Evolutionary conservation across 305 asterid species (phyloP).

Genomic region (Coffea humblotiana): DNA sequence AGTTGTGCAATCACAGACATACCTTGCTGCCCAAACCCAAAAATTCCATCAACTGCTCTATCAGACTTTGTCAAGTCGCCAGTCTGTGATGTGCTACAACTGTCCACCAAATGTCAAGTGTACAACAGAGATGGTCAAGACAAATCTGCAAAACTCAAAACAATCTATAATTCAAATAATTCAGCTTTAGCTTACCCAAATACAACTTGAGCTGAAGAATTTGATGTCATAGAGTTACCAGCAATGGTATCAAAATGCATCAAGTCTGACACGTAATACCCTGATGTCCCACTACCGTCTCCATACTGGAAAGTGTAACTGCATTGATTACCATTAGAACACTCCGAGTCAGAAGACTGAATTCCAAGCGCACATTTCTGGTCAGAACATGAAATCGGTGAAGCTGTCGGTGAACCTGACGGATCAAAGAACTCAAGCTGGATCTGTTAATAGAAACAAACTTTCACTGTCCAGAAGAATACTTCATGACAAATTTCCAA

Average conservation of each 20-base stretch:
- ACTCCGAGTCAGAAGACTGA: slow-evolving; percentile 65
- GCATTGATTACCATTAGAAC: slow-evolving; percentile 68
- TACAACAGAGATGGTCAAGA: slow-evolving; percentile 25
- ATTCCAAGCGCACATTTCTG: slow-evolving; percentile 72
- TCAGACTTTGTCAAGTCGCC: slow-evolving; percentile 87
- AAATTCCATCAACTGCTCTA: slow-evolving; percentile 94
- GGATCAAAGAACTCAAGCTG: slow-evolving; percentile 85
- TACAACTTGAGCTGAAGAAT: slow-evolving; percentile 76
- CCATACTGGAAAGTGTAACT: slow-evolving; percentile 91
- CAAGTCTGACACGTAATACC: slow-evolving; percentile 72
- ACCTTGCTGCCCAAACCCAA: slow-evolving; percentile 96
- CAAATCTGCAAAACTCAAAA: background rate
- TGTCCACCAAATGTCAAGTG: slow-evolving; percentile 36
- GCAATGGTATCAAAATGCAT: slow-evolving; percentile 65
- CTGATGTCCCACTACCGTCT: slow-evolving; percentile 97
- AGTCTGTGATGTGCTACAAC: slow-evolving; percentile 91
- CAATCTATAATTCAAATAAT: background rate
- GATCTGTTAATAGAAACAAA: slow-evolving; percentile 46
- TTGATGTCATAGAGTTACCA: slow-evolving; percentile 57
- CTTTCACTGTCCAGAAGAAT: background rate
- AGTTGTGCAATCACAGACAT: slow-evolving; percentile 92
- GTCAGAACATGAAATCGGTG: slow-evolving; percentile 68
- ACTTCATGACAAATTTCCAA: slow-evolving; percentile 2
- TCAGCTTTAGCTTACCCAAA: slow-evolving; percentile 69
- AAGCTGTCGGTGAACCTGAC: slow-evolving; percentile 66